Evolutionary conservation across 352 stramenopile genomes (phyloP), one percentile per base, ranked within the genome.

Genomic region (Phytophthora parvispora): DNA sequence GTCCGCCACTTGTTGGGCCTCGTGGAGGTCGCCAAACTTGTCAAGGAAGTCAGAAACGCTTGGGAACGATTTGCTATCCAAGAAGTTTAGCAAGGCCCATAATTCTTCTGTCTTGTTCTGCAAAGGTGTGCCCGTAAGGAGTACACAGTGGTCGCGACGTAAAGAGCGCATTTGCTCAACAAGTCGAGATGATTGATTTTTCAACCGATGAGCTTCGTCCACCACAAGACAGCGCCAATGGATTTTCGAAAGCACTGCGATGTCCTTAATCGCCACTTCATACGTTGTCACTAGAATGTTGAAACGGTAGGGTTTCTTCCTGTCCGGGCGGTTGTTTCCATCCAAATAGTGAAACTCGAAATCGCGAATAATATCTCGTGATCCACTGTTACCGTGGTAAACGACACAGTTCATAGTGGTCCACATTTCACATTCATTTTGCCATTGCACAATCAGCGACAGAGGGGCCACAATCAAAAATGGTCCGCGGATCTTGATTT

Each of bases 71-170:
- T 92, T 84, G 13, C 68, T 80, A 45, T 99, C 97, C 31, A 99
- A 91, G 45, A 99, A 99, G 76, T 99, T 99, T 2, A 99, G 81
- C 29, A 99, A 80, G 4, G 98, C 95, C 98, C 98, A 99, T n/a
- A 99, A 78, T 77, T 99, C 99, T 67, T 99, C 89, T 5, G 99
- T 99, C 74, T 99, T 99, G 86, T 99, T 99, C 60, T 97, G 90
- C 8, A 97, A 57, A 36, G 91, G 91, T 38, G 91, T 97, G 8
- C 91, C 91, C 4, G 91, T 97, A 0, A 97, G 78, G 49, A 97
- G 69, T 27, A 97, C 87, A 40, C 89, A 96, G 57, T 96, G 90
- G 36, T 94, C 88, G 4, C 90, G 84, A 31, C 77, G 87, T 22
- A 97, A 60, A 20, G 83, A 93, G 4, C 88, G 87, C 61, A 97